Conservation (phyloP, 208 protist species). For the Acanthamoeba rhysodes region DNA sequence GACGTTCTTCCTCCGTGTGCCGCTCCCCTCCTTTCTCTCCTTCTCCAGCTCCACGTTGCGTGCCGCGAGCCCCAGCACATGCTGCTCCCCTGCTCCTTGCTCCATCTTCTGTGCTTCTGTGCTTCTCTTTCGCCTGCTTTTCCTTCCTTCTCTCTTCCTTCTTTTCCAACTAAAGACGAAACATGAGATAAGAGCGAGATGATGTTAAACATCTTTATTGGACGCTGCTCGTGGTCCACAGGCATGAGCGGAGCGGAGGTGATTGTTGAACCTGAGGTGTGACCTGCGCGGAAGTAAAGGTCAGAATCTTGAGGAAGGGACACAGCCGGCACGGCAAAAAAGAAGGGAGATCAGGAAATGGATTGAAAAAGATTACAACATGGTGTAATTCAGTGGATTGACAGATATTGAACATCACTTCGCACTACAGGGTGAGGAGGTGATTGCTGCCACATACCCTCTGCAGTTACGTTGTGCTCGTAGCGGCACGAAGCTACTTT, state of each 20-base stretch:
- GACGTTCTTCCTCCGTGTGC: constrained; percentile 6
- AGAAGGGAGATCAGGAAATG: neutral
- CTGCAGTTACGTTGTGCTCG: neutral
- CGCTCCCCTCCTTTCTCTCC: neutral
- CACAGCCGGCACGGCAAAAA: too few species aligned
- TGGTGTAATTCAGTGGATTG: constrained; percentile 13
- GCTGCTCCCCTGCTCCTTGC: neutral
- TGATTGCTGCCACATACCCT: neutral
- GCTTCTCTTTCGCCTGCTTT: neutral
- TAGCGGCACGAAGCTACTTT: neutral
- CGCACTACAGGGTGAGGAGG: neutral
- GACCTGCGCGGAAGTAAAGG: too few species aligned
- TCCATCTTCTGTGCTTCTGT: neutral
- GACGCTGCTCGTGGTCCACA: too few species aligned
- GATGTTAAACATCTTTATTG: neutral
- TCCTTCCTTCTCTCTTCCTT: too few species aligned
- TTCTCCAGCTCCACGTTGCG: constrained; percentile 1
- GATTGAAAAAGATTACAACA: neutral
- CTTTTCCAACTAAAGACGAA: too few species aligned
- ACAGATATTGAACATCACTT: constrained; percentile 22
- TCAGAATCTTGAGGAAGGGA: too few species aligned
- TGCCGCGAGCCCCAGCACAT: neutral
- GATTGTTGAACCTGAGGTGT: too few species aligned
- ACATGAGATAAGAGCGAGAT: too few species aligned
- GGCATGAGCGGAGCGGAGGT: too few species aligned